phyloP scores from a whole-genome alignment of 352 stramenopile genomes.

The Pythium dissotocum region DNA sequence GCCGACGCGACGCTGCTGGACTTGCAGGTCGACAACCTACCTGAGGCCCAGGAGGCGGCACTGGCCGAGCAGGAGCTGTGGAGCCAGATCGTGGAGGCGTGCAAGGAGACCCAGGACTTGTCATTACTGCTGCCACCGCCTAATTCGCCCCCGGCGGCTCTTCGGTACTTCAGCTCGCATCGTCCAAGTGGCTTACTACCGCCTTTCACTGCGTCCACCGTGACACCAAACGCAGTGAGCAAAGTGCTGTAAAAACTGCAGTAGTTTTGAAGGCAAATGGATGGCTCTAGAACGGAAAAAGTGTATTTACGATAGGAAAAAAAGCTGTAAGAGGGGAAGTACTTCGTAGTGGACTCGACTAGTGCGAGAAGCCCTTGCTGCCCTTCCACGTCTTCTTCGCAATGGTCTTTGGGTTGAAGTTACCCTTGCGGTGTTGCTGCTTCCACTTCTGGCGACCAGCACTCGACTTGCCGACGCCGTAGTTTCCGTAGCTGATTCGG shows the following conservation, averaged over 20 bases:
- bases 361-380: conserved; percentile 63
- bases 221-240: conserved; percentile 22
- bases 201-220: conserved; percentile 43
- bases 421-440: conserved; percentile 84
- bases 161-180: conserved; percentile 62
- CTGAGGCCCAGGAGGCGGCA: conserved; percentile 33
- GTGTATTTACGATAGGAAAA: conserved; percentile 50
- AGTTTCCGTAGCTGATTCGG: conserved; percentile 88
- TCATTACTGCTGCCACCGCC: conserved; percentile 47
- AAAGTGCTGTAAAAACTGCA: conserved; percentile 28
- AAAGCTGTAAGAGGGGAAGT: not conserved
- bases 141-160: conserved; percentile 65
- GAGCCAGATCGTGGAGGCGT: conserved; percentile 46
- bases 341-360: conserved; percentile 23
- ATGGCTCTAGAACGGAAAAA: conserved; percentile 8
- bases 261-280: not conserved
- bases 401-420: conserved; percentile 92
- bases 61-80: conserved; percentile 51
- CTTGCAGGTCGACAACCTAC: conserved; percentile 39
- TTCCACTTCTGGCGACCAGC: conserved; percentile 95
- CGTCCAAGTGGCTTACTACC: conserved; percentile 37
- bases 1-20: conserved; percentile 57
- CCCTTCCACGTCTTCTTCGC: conserved; percentile 85
- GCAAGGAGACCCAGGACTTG: conserved; percentile 40
- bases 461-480: conserved; percentile 91